A percentile compares a stretch with the other conserved stretches of the same genome.
Conservation (phyloP, 495 filamentous ascomycete genomes). For the Neurospora sp. region DNA sequence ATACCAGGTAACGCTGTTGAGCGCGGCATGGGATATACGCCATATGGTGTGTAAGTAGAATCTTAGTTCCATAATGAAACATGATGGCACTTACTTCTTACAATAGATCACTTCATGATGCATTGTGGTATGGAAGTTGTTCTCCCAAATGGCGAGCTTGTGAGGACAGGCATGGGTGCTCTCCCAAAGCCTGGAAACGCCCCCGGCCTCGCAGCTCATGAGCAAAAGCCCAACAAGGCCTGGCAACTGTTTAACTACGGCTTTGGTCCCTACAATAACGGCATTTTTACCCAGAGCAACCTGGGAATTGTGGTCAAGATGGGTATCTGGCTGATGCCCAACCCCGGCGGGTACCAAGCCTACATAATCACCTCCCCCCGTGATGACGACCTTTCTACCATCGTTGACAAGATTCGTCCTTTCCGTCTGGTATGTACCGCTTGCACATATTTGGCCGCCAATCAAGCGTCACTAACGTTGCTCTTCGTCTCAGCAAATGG, state of each 20-base stretch:
- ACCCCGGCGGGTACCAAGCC: slow-evolving; percentile 39
- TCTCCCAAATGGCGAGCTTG: slow-evolving; percentile 42
- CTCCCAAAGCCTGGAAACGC: slow-evolving; percentile 21
- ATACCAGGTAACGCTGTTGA: slow-evolving; percentile 40
- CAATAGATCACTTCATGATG: slow-evolving; percentile 41
- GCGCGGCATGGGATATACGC: slow-evolving; percentile 48
- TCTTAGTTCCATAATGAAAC: not conserved
- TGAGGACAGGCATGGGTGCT: slow-evolving; percentile 52
- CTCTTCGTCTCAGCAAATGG: slow-evolving; percentile 37
- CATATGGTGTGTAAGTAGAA: slow-evolving; percentile 9
- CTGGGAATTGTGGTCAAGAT: slow-evolving; percentile 52
- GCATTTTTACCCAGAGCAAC: slow-evolving; percentile 49
- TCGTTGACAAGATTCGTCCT: slow-evolving; percentile 44
- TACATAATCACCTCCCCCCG: slow-evolving; percentile 43
- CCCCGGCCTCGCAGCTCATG: slow-evolving; percentile 26
- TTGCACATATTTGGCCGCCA: slow-evolving; percentile 28
- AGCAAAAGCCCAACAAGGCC: slow-evolving; percentile 20
- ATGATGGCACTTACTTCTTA: not conserved
- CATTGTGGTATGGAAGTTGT: slow-evolving; percentile 50
- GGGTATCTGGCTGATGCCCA: slow-evolving; percentile 46
- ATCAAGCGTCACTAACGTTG: slow-evolving; percentile 36
- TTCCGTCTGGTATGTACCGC: slow-evolving; percentile 11
- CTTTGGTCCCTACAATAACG: slow-evolving; percentile 47
- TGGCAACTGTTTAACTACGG: slow-evolving; percentile 46
- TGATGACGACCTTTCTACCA: slow-evolving; percentile 40